Conservation (phyloP, 306 rosid genomes). For the Geum urbanum region DNA sequence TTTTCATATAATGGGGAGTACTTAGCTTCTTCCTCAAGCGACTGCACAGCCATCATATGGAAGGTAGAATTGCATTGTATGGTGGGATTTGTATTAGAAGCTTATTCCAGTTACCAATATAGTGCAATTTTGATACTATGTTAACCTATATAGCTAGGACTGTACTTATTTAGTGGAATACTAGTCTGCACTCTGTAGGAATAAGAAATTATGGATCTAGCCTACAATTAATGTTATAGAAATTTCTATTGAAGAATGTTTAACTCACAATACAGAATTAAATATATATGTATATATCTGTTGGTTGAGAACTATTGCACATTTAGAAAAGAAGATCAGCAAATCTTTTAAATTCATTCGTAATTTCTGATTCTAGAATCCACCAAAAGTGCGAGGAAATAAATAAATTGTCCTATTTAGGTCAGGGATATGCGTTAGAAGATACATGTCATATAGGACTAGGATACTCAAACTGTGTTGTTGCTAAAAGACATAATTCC, state of each 20-base stretch:
- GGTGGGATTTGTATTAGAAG: constrained; percentile 1
- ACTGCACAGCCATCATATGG: constrained; percentile 87
- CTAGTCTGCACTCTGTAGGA: neutral
- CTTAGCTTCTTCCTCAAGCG: constrained; percentile 86
- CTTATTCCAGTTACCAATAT: constrained; percentile 6
- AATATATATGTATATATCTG: neutral
- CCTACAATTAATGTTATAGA: neutral
- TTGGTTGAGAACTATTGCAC: neutral
- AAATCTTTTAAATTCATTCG: neutral
- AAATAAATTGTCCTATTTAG: neutral
- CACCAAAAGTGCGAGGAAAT: neutral
- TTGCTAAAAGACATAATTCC: neutral
- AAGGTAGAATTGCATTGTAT: constrained; percentile 47
- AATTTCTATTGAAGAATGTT: neutral
- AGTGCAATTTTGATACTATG: constrained; percentile 5
- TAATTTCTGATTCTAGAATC: neutral
- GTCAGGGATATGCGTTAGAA: neutral
- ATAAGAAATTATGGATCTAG: neutral
- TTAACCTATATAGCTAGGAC: neutral
- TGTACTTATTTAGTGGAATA: neutral
- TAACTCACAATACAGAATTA: neutral
- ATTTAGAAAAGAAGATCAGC: neutral
- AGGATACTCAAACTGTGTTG: neutral
- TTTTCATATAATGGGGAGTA: constrained; percentile 80
- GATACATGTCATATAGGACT: neutral